phyloP scores from a whole-genome alignment of 2,329 filamentous ascomycete genomes.

The Clarireedia paspali region DNA sequence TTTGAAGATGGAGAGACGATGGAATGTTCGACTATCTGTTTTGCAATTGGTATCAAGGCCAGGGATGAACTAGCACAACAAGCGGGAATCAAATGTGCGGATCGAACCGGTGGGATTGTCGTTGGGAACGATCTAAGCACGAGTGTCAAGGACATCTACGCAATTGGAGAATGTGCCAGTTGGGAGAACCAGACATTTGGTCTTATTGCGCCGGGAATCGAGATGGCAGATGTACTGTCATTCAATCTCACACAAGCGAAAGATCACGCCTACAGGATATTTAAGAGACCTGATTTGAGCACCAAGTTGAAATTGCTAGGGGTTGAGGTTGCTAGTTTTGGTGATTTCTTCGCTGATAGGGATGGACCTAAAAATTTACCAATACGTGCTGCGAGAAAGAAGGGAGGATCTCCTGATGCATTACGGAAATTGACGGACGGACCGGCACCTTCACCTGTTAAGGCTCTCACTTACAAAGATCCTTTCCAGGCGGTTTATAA shows the following conservation, averaged over 20 bases:
- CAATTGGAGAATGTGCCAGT: constrained; percentile 84
- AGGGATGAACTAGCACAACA: constrained; percentile 67
- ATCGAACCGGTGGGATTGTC: constrained; percentile 68
- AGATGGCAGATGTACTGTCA: constrained; percentile 86
- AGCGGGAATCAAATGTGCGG: constrained; percentile 64
- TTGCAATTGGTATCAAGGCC: constrained; percentile 79
- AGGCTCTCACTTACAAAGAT: constrained; percentile 81
- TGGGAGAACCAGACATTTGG: constrained; percentile 85
- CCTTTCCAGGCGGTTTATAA: constrained; percentile 87
- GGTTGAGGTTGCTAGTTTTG: constrained; percentile 87
- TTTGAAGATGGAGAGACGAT: constrained; percentile 78
- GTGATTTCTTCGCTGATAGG: constrained; percentile 85
- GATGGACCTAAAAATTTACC: constrained; percentile 76
- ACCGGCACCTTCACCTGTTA: constrained; percentile 55
- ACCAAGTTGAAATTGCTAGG: constrained; percentile 87
- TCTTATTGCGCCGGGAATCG: constrained; percentile 80
- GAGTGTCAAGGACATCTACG: constrained; percentile 66
- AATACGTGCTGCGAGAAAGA: constrained; percentile 41
- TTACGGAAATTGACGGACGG: constrained; percentile 48
- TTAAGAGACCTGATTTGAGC: constrained; percentile 79
- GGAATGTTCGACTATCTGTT: constrained; percentile 75
- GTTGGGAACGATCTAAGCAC: constrained; percentile 53
- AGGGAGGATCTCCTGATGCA: constrained; percentile 30
- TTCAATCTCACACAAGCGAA: constrained; percentile 86
- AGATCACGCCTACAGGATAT: constrained; percentile 58